Percentiles rank a stretch among this genome's conserved stretches.
Conservation (phyloP, 169 alveolate genomes). For the Plasmodium inui region DNA sequence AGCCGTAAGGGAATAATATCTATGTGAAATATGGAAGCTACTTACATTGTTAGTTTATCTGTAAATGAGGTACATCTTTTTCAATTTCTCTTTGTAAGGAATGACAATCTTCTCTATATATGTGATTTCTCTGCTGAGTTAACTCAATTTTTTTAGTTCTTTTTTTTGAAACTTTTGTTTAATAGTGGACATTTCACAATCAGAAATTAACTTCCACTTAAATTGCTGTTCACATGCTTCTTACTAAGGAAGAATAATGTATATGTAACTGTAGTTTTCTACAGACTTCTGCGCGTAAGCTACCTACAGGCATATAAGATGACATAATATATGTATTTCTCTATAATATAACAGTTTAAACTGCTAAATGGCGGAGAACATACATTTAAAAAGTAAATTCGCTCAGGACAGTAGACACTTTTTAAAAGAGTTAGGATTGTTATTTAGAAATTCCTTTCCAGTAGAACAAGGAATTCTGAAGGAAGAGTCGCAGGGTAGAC, state of each 20-base stretch:
- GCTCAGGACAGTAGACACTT: too few species aligned
- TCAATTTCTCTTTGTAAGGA: neutral
- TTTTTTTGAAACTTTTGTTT: neutral
- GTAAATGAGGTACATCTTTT: neutral
- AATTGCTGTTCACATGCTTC: neutral
- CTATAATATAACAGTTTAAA: too few species aligned
- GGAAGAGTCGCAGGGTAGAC: too few species aligned
- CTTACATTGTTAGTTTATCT: neutral
- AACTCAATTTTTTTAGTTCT: neutral
- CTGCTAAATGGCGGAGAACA: too few species aligned
- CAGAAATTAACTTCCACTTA: neutral
- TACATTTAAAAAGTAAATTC: too few species aligned
- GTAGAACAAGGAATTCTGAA: too few species aligned
- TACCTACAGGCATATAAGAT: neutral
- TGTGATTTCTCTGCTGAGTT: neutral
- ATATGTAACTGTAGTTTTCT: too few species aligned
- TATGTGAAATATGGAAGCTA: neutral
- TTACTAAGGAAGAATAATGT: neutral
- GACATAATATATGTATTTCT: neutral
- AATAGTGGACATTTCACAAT: neutral
- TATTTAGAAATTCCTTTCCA: too few species aligned
- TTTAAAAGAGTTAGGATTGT: neutral
- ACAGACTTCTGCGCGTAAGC: too few species aligned
- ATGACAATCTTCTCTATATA: neutral
- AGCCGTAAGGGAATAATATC: neutral